phyloP scores from a whole-genome alignment of 495 filamentous ascomycete genomes.

The Copromyces sp. region DNA sequence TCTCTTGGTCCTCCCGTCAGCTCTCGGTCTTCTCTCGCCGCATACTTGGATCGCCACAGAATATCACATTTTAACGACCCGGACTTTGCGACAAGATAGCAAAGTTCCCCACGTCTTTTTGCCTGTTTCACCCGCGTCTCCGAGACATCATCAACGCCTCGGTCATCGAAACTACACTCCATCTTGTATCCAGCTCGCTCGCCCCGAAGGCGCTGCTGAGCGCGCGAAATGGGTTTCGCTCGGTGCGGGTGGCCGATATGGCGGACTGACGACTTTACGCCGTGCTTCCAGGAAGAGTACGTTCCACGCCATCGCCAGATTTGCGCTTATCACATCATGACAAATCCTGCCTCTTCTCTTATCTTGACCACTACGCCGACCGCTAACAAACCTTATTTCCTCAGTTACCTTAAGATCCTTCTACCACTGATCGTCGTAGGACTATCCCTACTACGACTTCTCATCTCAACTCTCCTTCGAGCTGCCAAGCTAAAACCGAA shows the following conservation, averaged over 20 bases:
- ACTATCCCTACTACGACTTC: slow-evolving; percentile 58
- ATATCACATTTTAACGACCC: background rate
- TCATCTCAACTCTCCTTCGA: slow-evolving; percentile 41
- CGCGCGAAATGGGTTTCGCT: slow-evolving; percentile 44
- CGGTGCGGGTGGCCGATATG: slow-evolving; percentile 74
- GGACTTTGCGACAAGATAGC: background rate
- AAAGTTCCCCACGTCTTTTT: background rate
- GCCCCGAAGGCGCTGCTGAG: slow-evolving; percentile 9
- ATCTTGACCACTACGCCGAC: slow-evolving; percentile 8
- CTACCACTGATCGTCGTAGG: slow-evolving; percentile 65
- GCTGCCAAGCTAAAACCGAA: slow-evolving; percentile 35
- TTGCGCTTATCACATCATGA: background rate
- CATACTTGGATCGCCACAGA: background rate
- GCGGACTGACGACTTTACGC: slow-evolving; percentile 78
- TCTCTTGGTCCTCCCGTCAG: background rate
- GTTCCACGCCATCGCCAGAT: slow-evolving; percentile 19
- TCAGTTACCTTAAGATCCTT: slow-evolving; percentile 74
- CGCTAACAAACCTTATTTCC: slow-evolving; percentile 1
- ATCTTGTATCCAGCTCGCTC: slow-evolving; percentile 3
- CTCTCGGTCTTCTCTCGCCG: background rate
- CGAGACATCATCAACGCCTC: background rate
- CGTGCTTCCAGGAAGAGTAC: slow-evolving; percentile 84
- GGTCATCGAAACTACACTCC: background rate
- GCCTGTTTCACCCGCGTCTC: background rate
- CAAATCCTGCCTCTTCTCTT: background rate